Conservation (phyloP, 768 basidiomycete genomes). For the Dentipellis sp. region DNA sequence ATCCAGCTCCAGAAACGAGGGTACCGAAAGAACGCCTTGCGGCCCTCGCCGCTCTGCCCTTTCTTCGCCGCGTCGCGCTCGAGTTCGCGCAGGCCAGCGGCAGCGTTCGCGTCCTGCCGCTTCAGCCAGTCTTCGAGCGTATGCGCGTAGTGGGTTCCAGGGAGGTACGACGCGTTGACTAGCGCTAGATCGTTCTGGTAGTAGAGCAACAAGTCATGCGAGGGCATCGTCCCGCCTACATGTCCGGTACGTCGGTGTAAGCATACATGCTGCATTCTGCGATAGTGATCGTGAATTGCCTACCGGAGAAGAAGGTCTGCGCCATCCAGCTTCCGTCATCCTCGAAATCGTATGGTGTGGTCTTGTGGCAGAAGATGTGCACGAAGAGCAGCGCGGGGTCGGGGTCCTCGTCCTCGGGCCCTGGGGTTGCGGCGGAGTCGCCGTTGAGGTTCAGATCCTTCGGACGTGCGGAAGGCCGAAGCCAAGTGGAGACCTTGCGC, state of each 20-base stretch:
- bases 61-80: slow-evolving; percentile 37
- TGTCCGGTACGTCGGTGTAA: not conserved
- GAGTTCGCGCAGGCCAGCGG: slow-evolving; percentile 39
- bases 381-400: slow-evolving; percentile 44
- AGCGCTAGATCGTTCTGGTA: slow-evolving; percentile 58
- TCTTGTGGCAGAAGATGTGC: slow-evolving; percentile 61
- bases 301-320: slow-evolving; percentile 59
- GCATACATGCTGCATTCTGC: not conserved
- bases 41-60: slow-evolving; percentile 40
- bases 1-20: not conserved
- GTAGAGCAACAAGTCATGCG: slow-evolving; percentile 51
- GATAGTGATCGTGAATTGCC: not conserved
- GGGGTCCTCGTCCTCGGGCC: slow-evolving; percentile 17
- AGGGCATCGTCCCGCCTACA: slow-evolving; percentile 64
- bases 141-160: slow-evolving; percentile 54
- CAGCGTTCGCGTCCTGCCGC: slow-evolving; percentile 43
- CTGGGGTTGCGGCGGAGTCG: slow-evolving; percentile 1
- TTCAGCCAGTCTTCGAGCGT: slow-evolving; percentile 61
- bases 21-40: slow-evolving; percentile 50
- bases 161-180: slow-evolving; percentile 49
- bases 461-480: slow-evolving; percentile 30
- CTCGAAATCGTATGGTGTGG: slow-evolving; percentile 60
- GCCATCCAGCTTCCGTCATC: slow-evolving; percentile 71
- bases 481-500: slow-evolving; percentile 55
- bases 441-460: not conserved